Evolutionary conservation across 805 yeast genomes (phyloP).

Genomic region (Jamesozyma lodderae): DNA sequence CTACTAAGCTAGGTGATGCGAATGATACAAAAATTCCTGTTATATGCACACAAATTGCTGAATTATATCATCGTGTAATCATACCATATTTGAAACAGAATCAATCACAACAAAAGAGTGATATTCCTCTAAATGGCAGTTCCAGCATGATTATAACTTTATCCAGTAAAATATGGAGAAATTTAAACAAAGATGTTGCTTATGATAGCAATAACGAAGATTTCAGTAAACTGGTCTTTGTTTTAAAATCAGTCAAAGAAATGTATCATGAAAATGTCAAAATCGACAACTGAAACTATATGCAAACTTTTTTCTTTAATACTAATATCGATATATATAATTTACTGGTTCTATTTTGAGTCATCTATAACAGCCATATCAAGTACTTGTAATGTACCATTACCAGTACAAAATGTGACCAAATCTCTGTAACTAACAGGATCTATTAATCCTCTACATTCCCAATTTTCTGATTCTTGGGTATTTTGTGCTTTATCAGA

Average conservation of each 20-base stretch:
- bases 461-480: conserved; percentile 38
- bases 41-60: conserved; percentile 37
- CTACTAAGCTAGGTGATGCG: conserved; percentile 40
- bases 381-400: conserved; percentile 68
- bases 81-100: conserved; percentile 10
- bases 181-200: conserved; percentile 13
- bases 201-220: conserved; percentile 28
- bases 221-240: conserved; percentile 38
- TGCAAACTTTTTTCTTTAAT: too few relatives aligned
- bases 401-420: conserved; percentile 48
- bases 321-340: too few relatives aligned
- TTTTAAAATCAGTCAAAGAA: conserved; percentile 30
- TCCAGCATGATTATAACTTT: conserved; percentile 33
- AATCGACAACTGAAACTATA: too few relatives aligned
- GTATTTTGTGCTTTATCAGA: conserved; percentile 10
- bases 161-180: conserved; percentile 41
- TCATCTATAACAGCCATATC: conserved; percentile 83
- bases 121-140: conserved; percentile 7
- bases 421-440: conserved; percentile 74
- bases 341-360: conserved; percentile 1
- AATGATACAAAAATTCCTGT: conserved; percentile 40
- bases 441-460: conserved; percentile 63
- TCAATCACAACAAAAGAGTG: conserved; percentile 4
- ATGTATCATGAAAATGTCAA: too few relatives aligned
- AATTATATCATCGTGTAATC: conserved; percentile 26